Percentiles rank a stretch among this genome's conserved stretches.
phyloP scores from a whole-genome alignment of 2,329 filamentous ascomycete genomes.

The Aspergillus jensenii region DNA sequence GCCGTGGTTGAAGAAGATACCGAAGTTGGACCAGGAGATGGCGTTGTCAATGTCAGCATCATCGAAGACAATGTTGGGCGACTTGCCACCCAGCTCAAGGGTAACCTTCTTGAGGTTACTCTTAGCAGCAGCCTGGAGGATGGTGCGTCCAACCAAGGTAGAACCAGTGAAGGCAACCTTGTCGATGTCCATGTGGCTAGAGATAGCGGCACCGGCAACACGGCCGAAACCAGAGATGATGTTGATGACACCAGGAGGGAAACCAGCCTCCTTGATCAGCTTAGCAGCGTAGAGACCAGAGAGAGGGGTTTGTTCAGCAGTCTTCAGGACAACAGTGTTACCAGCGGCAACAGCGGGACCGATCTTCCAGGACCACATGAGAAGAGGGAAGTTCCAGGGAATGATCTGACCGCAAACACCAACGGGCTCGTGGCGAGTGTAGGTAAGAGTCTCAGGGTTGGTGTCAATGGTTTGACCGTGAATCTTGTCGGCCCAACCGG shows the following conservation, averaged over 20 bases:
- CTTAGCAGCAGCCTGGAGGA: constrained; percentile 62
- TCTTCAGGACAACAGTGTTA: constrained; percentile 64
- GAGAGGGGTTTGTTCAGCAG: constrained; percentile 66
- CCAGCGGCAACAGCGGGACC: constrained; percentile 66
- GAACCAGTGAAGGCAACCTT: constrained; percentile 66
- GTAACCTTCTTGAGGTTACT: constrained; percentile 67
- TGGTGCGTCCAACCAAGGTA: constrained; percentile 59
- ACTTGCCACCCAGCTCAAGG: constrained; percentile 38
- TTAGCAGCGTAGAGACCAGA: constrained; percentile 61
- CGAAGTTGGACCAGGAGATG: constrained; percentile 27
- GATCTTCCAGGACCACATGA: constrained; percentile 85
- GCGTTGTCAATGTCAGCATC: constrained; percentile 29
- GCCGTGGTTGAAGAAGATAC: constrained; percentile 30
- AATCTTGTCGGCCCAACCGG: constrained; percentile 94
- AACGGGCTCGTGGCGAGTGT: constrained; percentile 75
- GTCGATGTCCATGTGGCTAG: constrained; percentile 63
- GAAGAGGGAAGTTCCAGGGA: constrained; percentile 83
- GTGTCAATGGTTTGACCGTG: constrained; percentile 85
- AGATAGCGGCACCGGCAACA: constrained; percentile 68
- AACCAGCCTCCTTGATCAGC: constrained; percentile 59
- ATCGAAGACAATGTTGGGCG: constrained; percentile 27
- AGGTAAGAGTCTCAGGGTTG: constrained; percentile 75
- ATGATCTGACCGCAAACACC: constrained; percentile 88
- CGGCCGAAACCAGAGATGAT: constrained; percentile 73
- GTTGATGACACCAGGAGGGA: constrained; percentile 63